Conservation (phyloP, 1,284 basidiomycete genomes). For the Exsudoporus floridanus region DNA sequence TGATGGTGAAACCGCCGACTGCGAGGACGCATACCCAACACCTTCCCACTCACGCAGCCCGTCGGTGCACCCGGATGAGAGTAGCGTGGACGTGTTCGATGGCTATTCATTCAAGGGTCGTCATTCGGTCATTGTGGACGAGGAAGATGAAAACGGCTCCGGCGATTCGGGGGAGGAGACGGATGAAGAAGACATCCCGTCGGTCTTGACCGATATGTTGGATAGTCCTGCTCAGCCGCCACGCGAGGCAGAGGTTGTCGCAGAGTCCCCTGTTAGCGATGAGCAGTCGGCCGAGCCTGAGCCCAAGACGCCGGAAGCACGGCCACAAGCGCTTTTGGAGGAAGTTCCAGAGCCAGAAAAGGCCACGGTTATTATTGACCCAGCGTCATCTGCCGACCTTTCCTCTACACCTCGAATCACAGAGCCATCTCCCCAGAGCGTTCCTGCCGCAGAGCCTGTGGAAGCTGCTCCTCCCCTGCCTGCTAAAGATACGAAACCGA, state of each 20-base stretch:
- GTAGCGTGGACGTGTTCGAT: constrained; percentile 71
- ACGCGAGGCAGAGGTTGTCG: constrained; percentile 29
- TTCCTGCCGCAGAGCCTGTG: constrained; percentile 5
- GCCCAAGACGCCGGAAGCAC: constrained; percentile 73
- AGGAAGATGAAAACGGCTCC: constrained; percentile 49
- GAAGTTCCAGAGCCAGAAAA: constrained; percentile 24
- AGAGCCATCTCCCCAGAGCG: constrained; percentile 9
- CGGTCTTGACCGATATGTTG: constrained; percentile 18
- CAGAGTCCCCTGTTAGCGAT: constrained; percentile 28
- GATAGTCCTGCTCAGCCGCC: constrained; percentile 23
- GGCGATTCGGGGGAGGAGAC: constrained; percentile 44
- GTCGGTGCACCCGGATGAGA: constrained; percentile 55
- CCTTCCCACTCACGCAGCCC: constrained; percentile 73
- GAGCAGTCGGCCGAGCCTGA: constrained; percentile 46
- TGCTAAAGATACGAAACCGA: constrained; percentile 32
- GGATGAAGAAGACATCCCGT: constrained; percentile 40
- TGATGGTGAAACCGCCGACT: constrained; percentile 69
- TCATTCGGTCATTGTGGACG: constrained; percentile 73
- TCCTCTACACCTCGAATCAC: constrained; percentile 13
- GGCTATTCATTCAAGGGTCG: constrained; percentile 87
- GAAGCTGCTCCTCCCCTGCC: constrained; percentile 30
- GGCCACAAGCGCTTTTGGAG: constrained; percentile 47
- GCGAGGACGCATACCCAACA: constrained; percentile 67
- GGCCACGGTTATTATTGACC: constrained; percentile 14
- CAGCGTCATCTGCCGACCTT: constrained; percentile 22